phyloP scores from a whole-genome alignment of 768 basidiomycete genomes.

The Mycena amicta region DNA sequence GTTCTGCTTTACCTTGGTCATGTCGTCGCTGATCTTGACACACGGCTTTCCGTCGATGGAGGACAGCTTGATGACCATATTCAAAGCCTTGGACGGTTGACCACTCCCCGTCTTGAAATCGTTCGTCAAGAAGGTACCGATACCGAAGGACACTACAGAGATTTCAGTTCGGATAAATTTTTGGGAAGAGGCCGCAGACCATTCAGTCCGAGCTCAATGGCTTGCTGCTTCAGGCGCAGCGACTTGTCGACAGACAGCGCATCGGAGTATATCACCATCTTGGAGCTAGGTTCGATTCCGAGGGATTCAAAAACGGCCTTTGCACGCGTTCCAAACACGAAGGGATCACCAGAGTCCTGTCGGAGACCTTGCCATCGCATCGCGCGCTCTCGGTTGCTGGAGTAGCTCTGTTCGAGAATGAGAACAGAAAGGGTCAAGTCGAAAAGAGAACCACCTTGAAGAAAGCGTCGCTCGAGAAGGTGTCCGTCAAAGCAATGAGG shows the following conservation, averaged over 20 bases:
- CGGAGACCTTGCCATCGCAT: constrained; percentile 79
- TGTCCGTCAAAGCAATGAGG: constrained; percentile 89
- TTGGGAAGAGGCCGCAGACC: constrained; percentile 38
- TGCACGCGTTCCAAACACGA: constrained; percentile 74
- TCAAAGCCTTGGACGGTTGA: constrained; percentile 78
- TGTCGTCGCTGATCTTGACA: constrained; percentile 93
- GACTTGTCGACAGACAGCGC: constrained; percentile 72
- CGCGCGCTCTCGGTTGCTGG: constrained; percentile 57
- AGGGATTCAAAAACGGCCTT: constrained; percentile 71
- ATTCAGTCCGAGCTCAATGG: constrained; percentile 70
- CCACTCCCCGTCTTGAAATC: constrained; percentile 64
- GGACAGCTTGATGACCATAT: constrained; percentile 93
- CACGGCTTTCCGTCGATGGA: constrained; percentile 74
- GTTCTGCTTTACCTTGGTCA: constrained; percentile 58
- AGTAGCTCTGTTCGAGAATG: constrained; percentile 52
- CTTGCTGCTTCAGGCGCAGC: constrained; percentile 68
- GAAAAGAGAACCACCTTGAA: constrained; percentile 57
- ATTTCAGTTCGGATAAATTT: constrained; percentile 4
- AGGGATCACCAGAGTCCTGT: constrained; percentile 93
- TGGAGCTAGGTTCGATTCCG: constrained; percentile 65
- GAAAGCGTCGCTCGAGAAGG: constrained; percentile 87
- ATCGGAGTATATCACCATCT: constrained; percentile 86
- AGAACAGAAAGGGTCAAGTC: too few relatives aligned
- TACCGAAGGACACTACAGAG: constrained; percentile 79
- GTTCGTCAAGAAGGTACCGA: constrained; percentile 91